These are phyloP conservation scores for Dendrobium officinale DNA, from an alignment of 106 monocot species.

Conservation along the genomic window DNA sequence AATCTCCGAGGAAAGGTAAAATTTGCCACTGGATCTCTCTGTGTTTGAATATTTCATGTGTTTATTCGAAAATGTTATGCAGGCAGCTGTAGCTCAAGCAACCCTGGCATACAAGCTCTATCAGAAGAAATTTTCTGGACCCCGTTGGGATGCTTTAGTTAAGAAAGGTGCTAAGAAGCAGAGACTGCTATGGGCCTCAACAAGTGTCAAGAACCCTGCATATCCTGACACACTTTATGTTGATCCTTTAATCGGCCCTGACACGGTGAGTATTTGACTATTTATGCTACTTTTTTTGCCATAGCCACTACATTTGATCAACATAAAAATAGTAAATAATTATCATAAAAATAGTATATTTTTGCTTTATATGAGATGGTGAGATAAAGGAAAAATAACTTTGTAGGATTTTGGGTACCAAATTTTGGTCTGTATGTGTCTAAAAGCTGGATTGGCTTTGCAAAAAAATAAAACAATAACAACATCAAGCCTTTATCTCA, in stretches of 20 bases:
- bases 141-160: conserved; percentile 82
- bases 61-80: not conserved
- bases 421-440: too few relatives aligned
- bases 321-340: not conserved
- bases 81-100: conserved; percentile 95
- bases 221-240: conserved; percentile 89
- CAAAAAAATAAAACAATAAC: too few relatives aligned
- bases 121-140: conserved; percentile 95
- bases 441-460: too few relatives aligned
- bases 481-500: too few relatives aligned
- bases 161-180: conserved; percentile 97
- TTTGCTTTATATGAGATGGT: not conserved
- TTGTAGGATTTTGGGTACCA: too few relatives aligned
- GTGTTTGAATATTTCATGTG: not conserved
- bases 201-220: conserved; percentile 90
- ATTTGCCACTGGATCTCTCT: too few relatives aligned
- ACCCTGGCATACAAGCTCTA: conserved; percentile 75
- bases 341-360: not conserved
- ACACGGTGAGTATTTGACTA: conserved; percentile 58
- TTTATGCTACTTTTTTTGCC: not conserved
- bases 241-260: conserved; percentile 80
- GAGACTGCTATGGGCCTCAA: conserved; percentile 90
- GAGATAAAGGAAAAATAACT: not conserved
- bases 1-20: conserved; percentile 74
- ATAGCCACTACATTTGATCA: not conserved